Evolutionary conservation across 495 filamentous ascomycete genomes (phyloP).

Genomic region (Bombardia bombarda): DNA sequence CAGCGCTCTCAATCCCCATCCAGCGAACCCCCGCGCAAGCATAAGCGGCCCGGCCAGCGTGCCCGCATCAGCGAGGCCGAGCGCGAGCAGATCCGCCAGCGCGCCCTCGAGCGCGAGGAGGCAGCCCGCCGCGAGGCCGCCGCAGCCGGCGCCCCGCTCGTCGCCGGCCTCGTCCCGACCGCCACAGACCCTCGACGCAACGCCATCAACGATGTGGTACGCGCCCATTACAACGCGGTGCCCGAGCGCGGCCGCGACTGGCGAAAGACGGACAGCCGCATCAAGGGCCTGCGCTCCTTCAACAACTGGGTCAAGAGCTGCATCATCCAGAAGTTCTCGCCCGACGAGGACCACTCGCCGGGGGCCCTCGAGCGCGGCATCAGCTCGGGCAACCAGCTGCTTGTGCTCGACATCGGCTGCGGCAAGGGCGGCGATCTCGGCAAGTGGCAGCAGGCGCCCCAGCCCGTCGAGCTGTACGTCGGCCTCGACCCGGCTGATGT

Average conservation of each 20-base stretch:
- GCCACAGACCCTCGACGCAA: constrained; percentile 25
- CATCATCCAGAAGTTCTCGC: constrained; percentile 92
- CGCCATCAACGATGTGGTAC: constrained; percentile 76
- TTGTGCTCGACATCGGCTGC: constrained; percentile 89
- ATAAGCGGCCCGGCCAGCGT: constrained; percentile 79
- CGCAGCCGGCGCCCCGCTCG: constrained; percentile 28
- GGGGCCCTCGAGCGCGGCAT: constrained; percentile 47
- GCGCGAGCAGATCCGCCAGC: constrained; percentile 58
- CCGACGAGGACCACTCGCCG: constrained; percentile 58
- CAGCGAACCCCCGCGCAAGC: constrained; percentile 52
- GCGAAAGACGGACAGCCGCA: constrained; percentile 85
- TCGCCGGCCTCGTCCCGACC: constrained; percentile 37
- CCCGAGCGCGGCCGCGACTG: constrained; percentile 87
- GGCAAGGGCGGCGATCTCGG: constrained; percentile 92
- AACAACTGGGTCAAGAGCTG: constrained; percentile 99
- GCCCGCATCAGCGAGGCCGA: constrained; percentile 67
- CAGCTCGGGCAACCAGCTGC: constrained; percentile 45
- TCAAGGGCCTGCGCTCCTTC: constrained; percentile 88
- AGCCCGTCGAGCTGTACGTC: constrained; percentile 79
- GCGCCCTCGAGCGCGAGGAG: constrained; percentile 59
- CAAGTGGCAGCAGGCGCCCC: constrained; percentile 90
- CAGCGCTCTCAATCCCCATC: constrained; percentile 32
- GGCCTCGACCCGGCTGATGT: constrained; percentile 89
- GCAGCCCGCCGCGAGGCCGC: not conserved
- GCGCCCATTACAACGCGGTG: constrained; percentile 93